phyloP scores from a whole-genome alignment of 2,329 filamentous ascomycete genomes.

The Rachicladosporium sp. region DNA sequence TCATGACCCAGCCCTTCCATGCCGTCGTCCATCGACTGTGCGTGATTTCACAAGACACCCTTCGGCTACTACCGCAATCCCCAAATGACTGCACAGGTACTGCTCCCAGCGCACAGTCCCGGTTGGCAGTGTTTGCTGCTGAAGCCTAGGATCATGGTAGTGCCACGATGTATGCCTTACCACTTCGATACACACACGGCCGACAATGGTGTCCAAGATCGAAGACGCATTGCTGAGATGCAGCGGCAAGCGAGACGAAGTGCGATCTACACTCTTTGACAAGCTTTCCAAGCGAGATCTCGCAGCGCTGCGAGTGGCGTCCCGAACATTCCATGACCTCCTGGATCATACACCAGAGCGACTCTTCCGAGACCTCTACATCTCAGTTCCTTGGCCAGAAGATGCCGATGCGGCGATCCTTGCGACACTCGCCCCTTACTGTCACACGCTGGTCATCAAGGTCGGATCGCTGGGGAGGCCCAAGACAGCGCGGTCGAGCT shows the following conservation, averaged over 20 bases:
- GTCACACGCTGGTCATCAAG: slow-evolving; percentile 12
- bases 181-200: no score
- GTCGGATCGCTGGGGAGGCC: slow-evolving; percentile 1
- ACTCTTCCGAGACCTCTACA: slow-evolving; percentile 9
- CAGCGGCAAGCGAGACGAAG: slow-evolving; percentile 1
- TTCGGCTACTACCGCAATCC: no score
- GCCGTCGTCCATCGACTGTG: no score
- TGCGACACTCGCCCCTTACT: slow-evolving; percentile 7
- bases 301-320: slow-evolving; percentile 9
- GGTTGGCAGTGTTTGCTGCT: no score
- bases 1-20: no score
- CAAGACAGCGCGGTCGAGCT: neutral
- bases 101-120: no score
- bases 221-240: slow-evolving; percentile 10
- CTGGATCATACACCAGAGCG: slow-evolving; percentile 8
- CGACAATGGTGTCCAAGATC: slow-evolving; percentile 10
- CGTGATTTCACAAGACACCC: no score
- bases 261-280: slow-evolving; percentile 7
- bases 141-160: no score
- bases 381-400: slow-evolving; percentile 6
- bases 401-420: slow-evolving; percentile 1
- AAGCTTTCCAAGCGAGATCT: slow-evolving; percentile 9
- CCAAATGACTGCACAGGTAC: no score
- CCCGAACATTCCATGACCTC: slow-evolving; percentile 7
- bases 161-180: neutral